Conservation (phyloP, 192 early-diverging fungal species). For the Anaeromyces robustus region DNA sequence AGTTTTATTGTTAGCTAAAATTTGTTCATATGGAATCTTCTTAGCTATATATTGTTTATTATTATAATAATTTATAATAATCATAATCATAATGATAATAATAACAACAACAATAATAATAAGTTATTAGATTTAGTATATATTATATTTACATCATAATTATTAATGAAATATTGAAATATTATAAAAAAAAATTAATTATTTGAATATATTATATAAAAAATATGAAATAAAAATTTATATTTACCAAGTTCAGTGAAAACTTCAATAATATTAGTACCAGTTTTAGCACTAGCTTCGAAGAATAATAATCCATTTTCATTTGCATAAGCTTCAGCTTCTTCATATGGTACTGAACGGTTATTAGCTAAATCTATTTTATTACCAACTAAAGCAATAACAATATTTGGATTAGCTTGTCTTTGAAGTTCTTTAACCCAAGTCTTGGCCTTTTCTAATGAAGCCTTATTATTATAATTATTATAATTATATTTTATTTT, state of each 20-base stretch:
- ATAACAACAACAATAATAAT: no score
- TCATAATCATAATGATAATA: no score
- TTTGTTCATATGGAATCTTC: background rate
- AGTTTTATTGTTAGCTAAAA: background rate
- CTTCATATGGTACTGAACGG: slow-evolving; percentile 54
- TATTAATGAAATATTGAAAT: no score
- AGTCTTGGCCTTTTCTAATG: slow-evolving; percentile 79
- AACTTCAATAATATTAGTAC: slow-evolving; percentile 68
- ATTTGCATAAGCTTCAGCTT: slow-evolving; percentile 61
- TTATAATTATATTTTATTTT: no score
- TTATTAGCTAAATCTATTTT: slow-evolving; percentile 72
- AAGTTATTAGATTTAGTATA: no score
- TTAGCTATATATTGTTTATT: background rate
- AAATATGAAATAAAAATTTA: no score
- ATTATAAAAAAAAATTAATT: no score
- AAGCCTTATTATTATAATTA: slow-evolving; percentile 27
- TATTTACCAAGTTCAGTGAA: slow-evolving; percentile 73
- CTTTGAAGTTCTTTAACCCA: slow-evolving; percentile 96
- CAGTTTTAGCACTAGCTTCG: slow-evolving; percentile 79
- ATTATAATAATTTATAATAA: no score
- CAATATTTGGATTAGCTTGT: slow-evolving; percentile 86
- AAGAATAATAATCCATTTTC: slow-evolving; percentile 68
- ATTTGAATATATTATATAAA: no score
- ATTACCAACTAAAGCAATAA: slow-evolving; percentile 92
- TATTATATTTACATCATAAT: no score